Evolutionary conservation across 2,329 filamentous ascomycete species (phyloP).

Genomic region (Aspergillus calidoustus): DNA sequence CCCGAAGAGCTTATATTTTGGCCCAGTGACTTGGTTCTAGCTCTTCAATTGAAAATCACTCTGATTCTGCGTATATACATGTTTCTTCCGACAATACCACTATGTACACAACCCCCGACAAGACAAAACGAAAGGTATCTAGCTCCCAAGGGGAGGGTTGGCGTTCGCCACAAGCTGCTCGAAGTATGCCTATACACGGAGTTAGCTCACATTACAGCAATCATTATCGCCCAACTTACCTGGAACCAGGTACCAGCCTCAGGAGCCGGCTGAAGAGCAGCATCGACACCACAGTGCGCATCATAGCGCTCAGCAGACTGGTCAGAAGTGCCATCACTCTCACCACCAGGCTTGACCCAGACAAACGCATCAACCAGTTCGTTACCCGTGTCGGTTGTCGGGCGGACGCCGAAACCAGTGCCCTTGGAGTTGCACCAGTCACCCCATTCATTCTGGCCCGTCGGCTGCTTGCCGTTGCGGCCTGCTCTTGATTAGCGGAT

Average conservation of each 20-base stretch:
- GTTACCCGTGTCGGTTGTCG: constrained; percentile 65
- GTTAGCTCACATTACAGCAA: constrained; percentile 5
- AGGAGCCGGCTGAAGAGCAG: constrained; percentile 66
- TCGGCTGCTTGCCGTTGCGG: constrained; percentile 67
- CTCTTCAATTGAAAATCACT: neutral
- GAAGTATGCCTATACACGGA: constrained; percentile 31
- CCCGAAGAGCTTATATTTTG: neutral
- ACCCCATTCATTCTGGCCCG: constrained; percentile 60
- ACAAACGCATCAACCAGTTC: constrained; percentile 67
- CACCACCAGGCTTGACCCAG: constrained; percentile 71
- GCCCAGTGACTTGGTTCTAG: neutral
- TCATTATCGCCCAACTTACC: constrained; percentile 43
- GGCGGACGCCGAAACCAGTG: constrained; percentile 68
- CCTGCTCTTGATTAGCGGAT: constrained; percentile 35
- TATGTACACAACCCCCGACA: constrained; percentile 8
- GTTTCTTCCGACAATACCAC: neutral
- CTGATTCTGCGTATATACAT: neutral
- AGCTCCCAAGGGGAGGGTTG: constrained; percentile 28
- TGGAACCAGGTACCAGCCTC: constrained; percentile 72
- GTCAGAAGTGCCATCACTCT: constrained; percentile 58
- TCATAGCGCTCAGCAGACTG: constrained; percentile 58
- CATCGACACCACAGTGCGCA: constrained; percentile 57
- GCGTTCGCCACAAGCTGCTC: constrained; percentile 35
- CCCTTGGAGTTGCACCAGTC: constrained; percentile 71
- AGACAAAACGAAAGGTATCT: neutral